Base-by-base conservation (phyloP, 768 basidiomycete genomes). In the Mycena belliarum region DNA sequence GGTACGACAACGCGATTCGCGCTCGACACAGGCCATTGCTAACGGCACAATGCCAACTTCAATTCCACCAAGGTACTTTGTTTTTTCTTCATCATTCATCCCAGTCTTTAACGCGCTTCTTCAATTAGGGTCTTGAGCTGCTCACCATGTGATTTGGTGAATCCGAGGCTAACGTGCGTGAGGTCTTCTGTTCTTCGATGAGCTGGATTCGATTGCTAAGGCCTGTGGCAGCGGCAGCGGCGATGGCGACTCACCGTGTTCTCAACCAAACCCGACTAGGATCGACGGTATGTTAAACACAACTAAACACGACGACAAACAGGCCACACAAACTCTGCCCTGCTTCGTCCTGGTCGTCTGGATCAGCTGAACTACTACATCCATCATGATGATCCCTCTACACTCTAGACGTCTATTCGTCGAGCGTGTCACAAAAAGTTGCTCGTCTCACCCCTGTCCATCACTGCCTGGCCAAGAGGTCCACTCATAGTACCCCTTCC, bases 131-230 rank as follows among this genome's bases (percentile, higher is more conserved):
- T 63, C 96, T 95, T 61, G 97, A 98, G 76, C 82, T 98, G 41
- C 86, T 98, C 42, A 99, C 95, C 7, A 98, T 98, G 96, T 99
- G 97, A 94, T 98, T 99, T 76, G 97, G 97, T 86, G 97, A 99
- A 82, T 98, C 96, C 7, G 97, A 99, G 79, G 97, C 96, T 63
- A 99, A 99, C 69, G 97, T 99, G 60, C 93, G 97, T 66, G 96
- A 98, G 66, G 94, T 98, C 63, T 99, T 99, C 75, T 99, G 94
- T 99, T 99, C 91, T 99, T 99, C 76, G 97, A 99, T 68, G 97
- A 99, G 74, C 81, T 99, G 72, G 97, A 99, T 73, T 97, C 96
- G 16, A 98, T 99, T 68, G 97, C 97, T 43, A 98, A 98, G 79
- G 85, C 95, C 50, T 92, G 97, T 76, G 97, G 97, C 60, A 84